Evolutionary conservation across 2,329 filamentous ascomycete genomes (phyloP).

Genomic region (Colletotrichum cuscutae): DNA sequence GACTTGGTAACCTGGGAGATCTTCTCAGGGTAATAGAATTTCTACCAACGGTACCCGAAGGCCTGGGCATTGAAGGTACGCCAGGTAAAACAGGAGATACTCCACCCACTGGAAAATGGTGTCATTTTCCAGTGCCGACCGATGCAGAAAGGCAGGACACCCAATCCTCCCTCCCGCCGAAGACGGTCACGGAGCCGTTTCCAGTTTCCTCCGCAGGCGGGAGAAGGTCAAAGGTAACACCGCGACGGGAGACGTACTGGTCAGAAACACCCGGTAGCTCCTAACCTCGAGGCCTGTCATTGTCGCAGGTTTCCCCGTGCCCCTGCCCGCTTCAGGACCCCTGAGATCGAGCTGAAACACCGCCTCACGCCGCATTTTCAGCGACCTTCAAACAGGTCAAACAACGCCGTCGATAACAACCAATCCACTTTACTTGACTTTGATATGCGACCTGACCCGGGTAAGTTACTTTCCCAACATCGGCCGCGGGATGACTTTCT

Average conservation of each 20-base stretch:
- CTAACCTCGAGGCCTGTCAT: conserved; percentile 14
- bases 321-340: conserved; percentile 8
- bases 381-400: conserved; percentile 43
- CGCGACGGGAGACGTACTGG: conserved; percentile 1
- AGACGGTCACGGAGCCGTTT: conserved; percentile 14
- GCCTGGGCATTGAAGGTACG: background rate
- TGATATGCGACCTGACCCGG: background rate
- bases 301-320: conserved; percentile 5
- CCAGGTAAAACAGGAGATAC: background rate
- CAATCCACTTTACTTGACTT: background rate
- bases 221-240: background rate
- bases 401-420: background rate
- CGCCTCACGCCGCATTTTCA: conserved; percentile 41
- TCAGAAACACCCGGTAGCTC: conserved; percentile 13
- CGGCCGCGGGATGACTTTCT: background rate
- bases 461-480: background rate
- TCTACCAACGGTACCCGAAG: background rate
- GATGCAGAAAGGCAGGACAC: background rate
- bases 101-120: background rate
- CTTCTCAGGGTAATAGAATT: background rate
- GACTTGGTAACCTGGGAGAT: background rate
- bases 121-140: background rate
- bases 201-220: conserved; percentile 17
- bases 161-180: background rate
- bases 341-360: conserved; percentile 47